Percentiles rank a stretch among this genome's conserved stretches.
phyloP scores from a whole-genome alignment of 2,329 filamentous ascomycete species.

The Clonostachys rosea region DNA sequence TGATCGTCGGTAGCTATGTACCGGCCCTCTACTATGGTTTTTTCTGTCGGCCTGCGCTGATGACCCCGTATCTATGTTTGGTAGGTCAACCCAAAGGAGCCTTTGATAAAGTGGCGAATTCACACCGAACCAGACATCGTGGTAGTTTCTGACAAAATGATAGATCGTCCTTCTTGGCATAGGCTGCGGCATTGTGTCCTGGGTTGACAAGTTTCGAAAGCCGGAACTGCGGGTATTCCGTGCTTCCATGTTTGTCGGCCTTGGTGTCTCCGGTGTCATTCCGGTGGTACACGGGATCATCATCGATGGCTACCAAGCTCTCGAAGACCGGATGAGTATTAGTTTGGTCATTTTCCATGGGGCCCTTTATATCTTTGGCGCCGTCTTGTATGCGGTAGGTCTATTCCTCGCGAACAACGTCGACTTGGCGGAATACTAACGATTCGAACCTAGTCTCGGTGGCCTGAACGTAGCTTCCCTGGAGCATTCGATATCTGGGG shows the following conservation, averaged over 20 bases:
- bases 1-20: constrained; percentile 90
- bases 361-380: constrained; percentile 78
- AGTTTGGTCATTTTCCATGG: constrained; percentile 79
- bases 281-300: constrained; percentile 74
- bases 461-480: constrained; percentile 77
- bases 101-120: background rate
- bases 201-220: constrained; percentile 79
- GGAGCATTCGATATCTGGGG: constrained; percentile 87
- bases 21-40: constrained; percentile 87
- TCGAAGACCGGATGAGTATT: constrained; percentile 73
- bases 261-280: constrained; percentile 79
- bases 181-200: constrained; percentile 72
- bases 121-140: no score
- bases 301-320: constrained; percentile 60
- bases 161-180: constrained; percentile 75
- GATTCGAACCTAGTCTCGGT: constrained; percentile 50
- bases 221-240: constrained; percentile 81
- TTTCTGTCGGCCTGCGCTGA: constrained; percentile 61
- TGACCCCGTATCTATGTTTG: constrained; percentile 70
- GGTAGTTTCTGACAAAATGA: constrained; percentile 7
- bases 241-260: constrained; percentile 81
- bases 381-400: constrained; percentile 77
- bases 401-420: background rate
- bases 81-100: constrained; percentile 36
- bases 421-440: constrained; percentile 1